phyloP scores from a whole-genome alignment of 805 yeast genomes.

The Myxozyma vanderwaltii region DNA sequence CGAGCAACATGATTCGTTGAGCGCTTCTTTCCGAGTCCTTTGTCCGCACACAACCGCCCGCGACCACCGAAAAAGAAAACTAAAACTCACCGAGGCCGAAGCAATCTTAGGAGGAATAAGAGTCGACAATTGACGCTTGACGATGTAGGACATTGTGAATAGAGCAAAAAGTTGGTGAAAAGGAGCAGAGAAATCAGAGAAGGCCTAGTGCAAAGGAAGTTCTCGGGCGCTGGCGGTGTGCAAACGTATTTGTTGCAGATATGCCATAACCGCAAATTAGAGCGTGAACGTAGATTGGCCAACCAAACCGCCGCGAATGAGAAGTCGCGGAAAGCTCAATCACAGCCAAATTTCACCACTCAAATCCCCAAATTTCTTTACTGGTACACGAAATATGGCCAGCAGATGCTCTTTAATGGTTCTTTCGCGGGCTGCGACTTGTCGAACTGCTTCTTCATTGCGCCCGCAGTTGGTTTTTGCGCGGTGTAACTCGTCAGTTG shows the following conservation, averaged over 20 bases:
- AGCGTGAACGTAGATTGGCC: slow-evolving; percentile 11
- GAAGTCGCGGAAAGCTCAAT: not conserved
- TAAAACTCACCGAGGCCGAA: slow-evolving; percentile 75
- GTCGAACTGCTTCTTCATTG: not conserved
- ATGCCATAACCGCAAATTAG: not conserved
- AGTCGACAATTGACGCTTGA: slow-evolving; percentile 91
- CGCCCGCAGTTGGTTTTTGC: not conserved
- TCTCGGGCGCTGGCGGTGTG: not conserved
- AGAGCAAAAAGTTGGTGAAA: not conserved
- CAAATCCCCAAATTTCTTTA: not conserved
- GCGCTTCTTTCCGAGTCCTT: not conserved
- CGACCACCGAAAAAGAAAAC: not conserved
- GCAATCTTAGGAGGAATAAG: slow-evolving; percentile 99
- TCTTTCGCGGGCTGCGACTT: slow-evolving; percentile 10
- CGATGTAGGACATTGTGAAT: slow-evolving; percentile 70
- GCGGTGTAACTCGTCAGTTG: slow-evolving; percentile 23
- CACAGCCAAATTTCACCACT: not conserved
- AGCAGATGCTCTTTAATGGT: slow-evolving; percentile 10
- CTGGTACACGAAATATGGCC: slow-evolving; percentile 11
- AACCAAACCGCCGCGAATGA: slow-evolving; percentile 20
- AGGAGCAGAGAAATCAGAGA: not conserved
- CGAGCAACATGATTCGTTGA: slow-evolving; percentile 5
- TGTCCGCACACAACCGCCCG: not conserved
- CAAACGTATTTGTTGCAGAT: not conserved
- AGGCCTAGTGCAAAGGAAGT: not conserved